Evolutionary conservation across 805 yeast genomes (phyloP).

Genomic region (Saturnispora kantuleensis): DNA sequence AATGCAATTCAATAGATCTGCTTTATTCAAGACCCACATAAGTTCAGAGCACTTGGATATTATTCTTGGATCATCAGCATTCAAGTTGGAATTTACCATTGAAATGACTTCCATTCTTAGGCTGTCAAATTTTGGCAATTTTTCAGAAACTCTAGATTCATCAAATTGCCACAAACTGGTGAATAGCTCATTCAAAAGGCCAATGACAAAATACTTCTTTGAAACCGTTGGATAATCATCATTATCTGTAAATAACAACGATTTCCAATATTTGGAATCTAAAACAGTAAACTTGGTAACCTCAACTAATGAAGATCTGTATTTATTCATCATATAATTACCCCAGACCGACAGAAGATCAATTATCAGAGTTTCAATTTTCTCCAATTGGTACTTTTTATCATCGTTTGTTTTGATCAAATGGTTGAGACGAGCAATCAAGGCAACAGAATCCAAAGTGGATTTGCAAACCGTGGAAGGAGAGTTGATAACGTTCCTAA

Average conservation of each 20-base stretch:
- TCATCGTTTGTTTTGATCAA: slow-evolving; percentile 20
- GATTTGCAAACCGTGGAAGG: slow-evolving; percentile 32
- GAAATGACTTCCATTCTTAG: neutral
- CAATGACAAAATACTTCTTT: slow-evolving; percentile 15
- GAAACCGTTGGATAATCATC: slow-evolving; percentile 1
- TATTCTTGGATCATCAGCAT: neutral
- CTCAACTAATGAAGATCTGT: neutral
- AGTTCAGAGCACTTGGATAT: slow-evolving; percentile 10
- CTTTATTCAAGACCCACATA: slow-evolving; percentile 16
- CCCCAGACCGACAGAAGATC: slow-evolving; percentile 37
- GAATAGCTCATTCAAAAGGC: slow-evolving; percentile 23
- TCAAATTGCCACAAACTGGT: slow-evolving; percentile 10
- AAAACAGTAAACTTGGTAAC: slow-evolving; percentile 11
- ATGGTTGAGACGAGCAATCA: slow-evolving; percentile 31
- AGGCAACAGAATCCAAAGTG: slow-evolving; percentile 39
- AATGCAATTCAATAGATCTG: slow-evolving; percentile 3
- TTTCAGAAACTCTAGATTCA: neutral
- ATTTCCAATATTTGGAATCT: slow-evolving; percentile 21
- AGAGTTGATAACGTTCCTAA: slow-evolving; percentile 17
- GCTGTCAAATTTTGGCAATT: neutral
- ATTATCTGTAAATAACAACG: slow-evolving; percentile 8
- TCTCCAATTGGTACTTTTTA: slow-evolving; percentile 12
- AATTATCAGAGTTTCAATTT: slow-evolving; percentile 24
- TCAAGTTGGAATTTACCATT: neutral
- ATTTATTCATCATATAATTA: slow-evolving; percentile 26